Evolutionary conservation across 2,329 filamentous ascomycete species (phyloP).

Genomic region (Xylariaceae sp.): DNA sequence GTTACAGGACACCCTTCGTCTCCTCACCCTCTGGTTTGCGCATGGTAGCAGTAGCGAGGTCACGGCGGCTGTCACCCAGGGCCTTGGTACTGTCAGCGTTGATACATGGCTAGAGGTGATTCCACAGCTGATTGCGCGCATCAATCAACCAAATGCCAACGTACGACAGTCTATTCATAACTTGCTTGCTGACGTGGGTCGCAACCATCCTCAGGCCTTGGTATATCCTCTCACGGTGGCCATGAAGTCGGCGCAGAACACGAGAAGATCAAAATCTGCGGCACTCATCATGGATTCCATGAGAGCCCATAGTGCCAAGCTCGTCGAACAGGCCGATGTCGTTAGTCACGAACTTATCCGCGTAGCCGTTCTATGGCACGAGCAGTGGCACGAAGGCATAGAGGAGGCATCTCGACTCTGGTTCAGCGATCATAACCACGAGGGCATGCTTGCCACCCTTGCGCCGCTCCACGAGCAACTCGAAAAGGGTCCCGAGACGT

Average conservation of each 20-base stretch:
- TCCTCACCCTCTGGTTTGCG: slow-evolving; percentile 94
- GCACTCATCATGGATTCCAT: slow-evolving; percentile 96
- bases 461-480: slow-evolving; percentile 88
- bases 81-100: slow-evolving; percentile 85
- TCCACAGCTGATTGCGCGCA: slow-evolving; percentile 91
- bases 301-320: slow-evolving; percentile 84
- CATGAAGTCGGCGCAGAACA: slow-evolving; percentile 86
- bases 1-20: slow-evolving; percentile 85
- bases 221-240: slow-evolving; percentile 97
- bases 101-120: slow-evolving; percentile 99
- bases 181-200: slow-evolving; percentile 84
- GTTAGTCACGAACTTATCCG: slow-evolving; percentile 96
- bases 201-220: slow-evolving; percentile 89
- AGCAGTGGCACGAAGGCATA: slow-evolving; percentile 96
- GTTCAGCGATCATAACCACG: slow-evolving; percentile 95
- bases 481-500: slow-evolving; percentile 83
- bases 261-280: slow-evolving; percentile 79
- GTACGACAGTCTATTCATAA: slow-evolving; percentile 91
- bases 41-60: slow-evolving; percentile 87
- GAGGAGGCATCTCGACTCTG: slow-evolving; percentile 95
- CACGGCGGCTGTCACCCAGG: slow-evolving; percentile 80
- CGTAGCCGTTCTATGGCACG: slow-evolving; percentile 96
- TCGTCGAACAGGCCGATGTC: slow-evolving; percentile 91
- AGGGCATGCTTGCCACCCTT: slow-evolving; percentile 92
- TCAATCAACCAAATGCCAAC: slow-evolving; percentile 88